These are phyloP conservation scores for Coniophora puteana DNA, from an alignment of 1,284 basidiomycete genomes.

Conservation along the genomic window DNA sequence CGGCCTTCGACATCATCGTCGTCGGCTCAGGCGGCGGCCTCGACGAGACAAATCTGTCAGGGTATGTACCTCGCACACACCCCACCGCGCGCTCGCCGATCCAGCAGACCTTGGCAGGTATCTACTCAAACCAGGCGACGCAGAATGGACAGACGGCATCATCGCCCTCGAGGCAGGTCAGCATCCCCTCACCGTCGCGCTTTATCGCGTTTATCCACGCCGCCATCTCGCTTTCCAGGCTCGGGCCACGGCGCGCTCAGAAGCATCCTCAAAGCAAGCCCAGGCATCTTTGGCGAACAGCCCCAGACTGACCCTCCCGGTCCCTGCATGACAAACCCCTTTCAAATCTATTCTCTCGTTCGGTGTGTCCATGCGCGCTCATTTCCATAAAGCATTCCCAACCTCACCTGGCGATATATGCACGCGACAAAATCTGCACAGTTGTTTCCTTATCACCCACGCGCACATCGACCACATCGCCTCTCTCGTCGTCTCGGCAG, in stretches of 20 bases:
- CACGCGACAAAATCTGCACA: slow-evolving; percentile 21
- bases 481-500: slow-evolving; percentile 73
- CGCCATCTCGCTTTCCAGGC: slow-evolving; percentile 33
- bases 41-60: slow-evolving; percentile 71
- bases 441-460: slow-evolving; percentile 76
- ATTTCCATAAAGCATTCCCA: background rate
- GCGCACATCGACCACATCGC: slow-evolving; percentile 81
- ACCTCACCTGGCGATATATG: background rate
- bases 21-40: slow-evolving; percentile 77
- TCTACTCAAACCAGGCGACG: slow-evolving; percentile 57
- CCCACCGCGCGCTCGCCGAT: background rate
- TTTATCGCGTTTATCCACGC: background rate
- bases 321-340: slow-evolving; percentile 16
- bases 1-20: slow-evolving; percentile 66
- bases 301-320: slow-evolving; percentile 9
- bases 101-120: slow-evolving; percentile 43
- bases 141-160: slow-evolving; percentile 64
- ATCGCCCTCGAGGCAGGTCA: slow-evolving; percentile 72
- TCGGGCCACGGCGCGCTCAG: slow-evolving; percentile 68
- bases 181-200: slow-evolving; percentile 14
- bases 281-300: slow-evolving; percentile 43
- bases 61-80: slow-evolving; percentile 38
- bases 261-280: slow-evolving; percentile 47
- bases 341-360: slow-evolving; percentile 26
- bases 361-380: slow-evolving; percentile 17